Evolutionary conservation across 106 monocot genomes (phyloP).

Genomic region (Xerophyta viscosa): DNA sequence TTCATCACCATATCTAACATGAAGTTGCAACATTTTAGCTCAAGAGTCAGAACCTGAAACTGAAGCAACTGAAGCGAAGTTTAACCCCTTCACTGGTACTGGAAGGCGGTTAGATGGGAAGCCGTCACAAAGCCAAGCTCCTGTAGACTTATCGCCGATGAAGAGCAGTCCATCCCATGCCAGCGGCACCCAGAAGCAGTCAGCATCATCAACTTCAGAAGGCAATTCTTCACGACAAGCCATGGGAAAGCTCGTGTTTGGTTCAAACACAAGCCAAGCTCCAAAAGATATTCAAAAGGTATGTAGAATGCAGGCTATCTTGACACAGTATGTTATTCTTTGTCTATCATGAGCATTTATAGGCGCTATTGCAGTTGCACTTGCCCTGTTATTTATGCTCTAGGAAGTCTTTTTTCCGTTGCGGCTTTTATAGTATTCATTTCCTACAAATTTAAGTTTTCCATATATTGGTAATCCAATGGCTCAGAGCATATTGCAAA

Average conservation of each 20-base stretch:
- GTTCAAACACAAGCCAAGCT: constrained; percentile 31
- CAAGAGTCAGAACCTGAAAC: constrained; percentile 24
- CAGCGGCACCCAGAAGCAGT: constrained; percentile 22
- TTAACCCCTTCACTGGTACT: constrained; percentile 76
- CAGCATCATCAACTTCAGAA: constrained; percentile 23
- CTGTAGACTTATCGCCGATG: constrained; percentile 15
- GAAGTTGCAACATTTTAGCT: too few species aligned
- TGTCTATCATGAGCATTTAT: too few species aligned
- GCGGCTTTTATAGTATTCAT: too few species aligned
- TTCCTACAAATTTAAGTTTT: too few species aligned
- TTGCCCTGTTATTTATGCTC: background rate
- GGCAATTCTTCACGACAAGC: constrained; percentile 27
- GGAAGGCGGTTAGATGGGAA: constrained; percentile 87
- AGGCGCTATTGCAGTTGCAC: background rate
- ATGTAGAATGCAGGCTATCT: too few species aligned
- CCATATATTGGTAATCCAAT: too few species aligned
- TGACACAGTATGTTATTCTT: too few species aligned
- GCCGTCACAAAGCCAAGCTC: constrained; percentile 29
- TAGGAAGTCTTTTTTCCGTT: too few species aligned
- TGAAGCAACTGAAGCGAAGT: constrained; percentile 62
- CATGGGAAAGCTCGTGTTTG: constrained; percentile 78
- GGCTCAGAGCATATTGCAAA: too few species aligned
- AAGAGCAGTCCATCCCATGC: constrained; percentile 18
- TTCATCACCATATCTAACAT: too few species aligned
- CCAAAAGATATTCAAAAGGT: constrained; percentile 48